Conservation (phyloP, 441 rosid species). For the Flueggea neowawraea region DNA sequence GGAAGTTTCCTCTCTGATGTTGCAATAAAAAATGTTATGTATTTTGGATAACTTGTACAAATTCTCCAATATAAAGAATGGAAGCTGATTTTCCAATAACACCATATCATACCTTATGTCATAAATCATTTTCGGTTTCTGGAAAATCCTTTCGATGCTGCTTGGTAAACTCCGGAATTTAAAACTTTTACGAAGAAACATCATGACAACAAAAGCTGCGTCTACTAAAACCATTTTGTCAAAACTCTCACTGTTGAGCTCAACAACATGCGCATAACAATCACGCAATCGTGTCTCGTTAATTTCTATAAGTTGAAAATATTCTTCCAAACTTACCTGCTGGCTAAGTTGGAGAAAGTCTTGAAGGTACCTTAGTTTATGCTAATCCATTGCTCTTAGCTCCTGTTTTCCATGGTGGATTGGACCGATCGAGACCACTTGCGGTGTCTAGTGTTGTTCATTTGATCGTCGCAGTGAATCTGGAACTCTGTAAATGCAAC, state of each 20-base stretch:
- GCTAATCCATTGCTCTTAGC: background rate
- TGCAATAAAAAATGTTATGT: background rate
- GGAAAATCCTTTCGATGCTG: background rate
- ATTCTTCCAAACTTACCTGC: background rate
- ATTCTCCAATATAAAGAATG: background rate
- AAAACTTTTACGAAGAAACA: background rate
- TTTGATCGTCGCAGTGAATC: background rate
- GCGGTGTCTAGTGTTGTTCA: constrained; percentile 8
- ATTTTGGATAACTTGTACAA: background rate
- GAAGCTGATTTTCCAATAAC: constrained; percentile 1
- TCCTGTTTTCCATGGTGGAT: background rate
- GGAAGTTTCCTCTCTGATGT: background rate
- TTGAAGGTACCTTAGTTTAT: background rate
- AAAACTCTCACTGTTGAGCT: background rate
- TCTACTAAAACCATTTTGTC: background rate
- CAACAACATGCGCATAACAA: constrained; percentile 3
- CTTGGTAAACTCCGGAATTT: background rate
- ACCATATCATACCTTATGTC: background rate
- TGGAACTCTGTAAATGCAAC: constrained; percentile 9
- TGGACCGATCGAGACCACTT: constrained; percentile 13
- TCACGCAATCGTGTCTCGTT: background rate
- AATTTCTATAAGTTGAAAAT: background rate
- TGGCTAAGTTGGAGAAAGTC: background rate
- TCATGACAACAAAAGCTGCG: background rate
- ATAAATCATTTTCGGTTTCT: background rate